Evolutionary conservation across 2,329 filamentous ascomycete genomes (phyloP).

Genomic region (Alternaria novae-zelandiae): DNA sequence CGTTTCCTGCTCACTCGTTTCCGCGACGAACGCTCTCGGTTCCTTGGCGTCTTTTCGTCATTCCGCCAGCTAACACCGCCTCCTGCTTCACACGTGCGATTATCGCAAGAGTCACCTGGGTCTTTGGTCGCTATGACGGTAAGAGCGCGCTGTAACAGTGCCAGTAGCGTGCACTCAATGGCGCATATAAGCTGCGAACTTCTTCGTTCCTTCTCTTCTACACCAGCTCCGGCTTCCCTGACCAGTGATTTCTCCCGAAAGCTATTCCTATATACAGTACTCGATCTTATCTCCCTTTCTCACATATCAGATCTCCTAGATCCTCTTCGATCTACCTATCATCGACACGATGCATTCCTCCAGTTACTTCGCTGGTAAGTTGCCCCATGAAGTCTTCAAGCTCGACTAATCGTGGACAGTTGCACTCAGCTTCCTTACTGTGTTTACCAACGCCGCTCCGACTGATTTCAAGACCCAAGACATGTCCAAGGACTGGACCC

Average conservation of each 20-base stretch:
- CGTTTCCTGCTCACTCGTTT: not conserved
- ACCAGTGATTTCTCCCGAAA: not conserved
- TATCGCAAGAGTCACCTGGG: not conserved
- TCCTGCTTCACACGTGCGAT: not conserved
- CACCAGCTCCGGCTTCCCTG: not conserved
- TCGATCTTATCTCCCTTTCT: not conserved
- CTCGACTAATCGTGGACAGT: not conserved
- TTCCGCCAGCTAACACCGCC: not conserved
- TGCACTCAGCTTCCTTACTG: not conserved
- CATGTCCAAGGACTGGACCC: slow-evolving; percentile 3
- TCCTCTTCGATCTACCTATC: not conserved
- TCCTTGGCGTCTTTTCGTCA: not conserved
- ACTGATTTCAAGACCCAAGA: not conserved
- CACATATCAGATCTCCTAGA: not conserved
- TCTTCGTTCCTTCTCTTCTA: not conserved
- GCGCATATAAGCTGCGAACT: not conserved
- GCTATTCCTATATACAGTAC: not conserved
- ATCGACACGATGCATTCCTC: not conserved
- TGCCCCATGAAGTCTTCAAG: not conserved
- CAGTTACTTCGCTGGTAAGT: not conserved
- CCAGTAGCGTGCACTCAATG: not conserved
- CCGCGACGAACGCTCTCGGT: not conserved
- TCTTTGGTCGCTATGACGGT: not conserved
- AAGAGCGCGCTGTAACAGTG: not conserved
- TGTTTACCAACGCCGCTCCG: not conserved